Evolutionary conservation across 202 grass and related monocot species (phyloP).

Genomic region (Carex arenaria): DNA sequence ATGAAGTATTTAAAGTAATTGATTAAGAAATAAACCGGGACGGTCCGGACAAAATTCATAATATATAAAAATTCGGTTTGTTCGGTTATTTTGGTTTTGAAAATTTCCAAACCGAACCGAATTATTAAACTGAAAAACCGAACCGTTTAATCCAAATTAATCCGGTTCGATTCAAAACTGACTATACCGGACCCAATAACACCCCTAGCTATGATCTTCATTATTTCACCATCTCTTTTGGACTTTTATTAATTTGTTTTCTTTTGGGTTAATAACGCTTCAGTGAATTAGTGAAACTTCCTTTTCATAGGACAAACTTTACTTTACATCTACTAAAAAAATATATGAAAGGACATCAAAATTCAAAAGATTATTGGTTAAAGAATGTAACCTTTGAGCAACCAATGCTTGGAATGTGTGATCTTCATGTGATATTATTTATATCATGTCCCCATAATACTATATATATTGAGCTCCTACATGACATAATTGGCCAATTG

Average conservation of each 20-base stretch:
- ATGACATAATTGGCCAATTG: background rate
- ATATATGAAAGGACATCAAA: background rate
- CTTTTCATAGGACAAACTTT: conserved; percentile 7
- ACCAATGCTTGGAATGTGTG: background rate
- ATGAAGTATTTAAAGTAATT: too few species aligned
- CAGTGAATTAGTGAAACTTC: background rate
- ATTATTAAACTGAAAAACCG: too few species aligned
- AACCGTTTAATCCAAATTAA: too few species aligned
- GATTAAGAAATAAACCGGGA: too few species aligned
- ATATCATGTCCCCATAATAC: background rate
- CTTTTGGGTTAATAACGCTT: background rate
- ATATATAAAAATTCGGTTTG: too few species aligned
- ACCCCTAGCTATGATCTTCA: background rate
- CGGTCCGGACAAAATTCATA: too few species aligned
- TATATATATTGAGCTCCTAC: background rate
- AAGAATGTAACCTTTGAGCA: background rate
- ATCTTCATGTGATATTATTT: background rate
- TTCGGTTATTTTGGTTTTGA: too few species aligned
- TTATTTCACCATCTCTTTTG: background rate
- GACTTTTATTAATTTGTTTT: background rate
- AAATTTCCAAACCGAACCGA: too few species aligned
- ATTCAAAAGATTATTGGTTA: background rate
- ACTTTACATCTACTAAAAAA: background rate
- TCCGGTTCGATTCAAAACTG: too few species aligned
- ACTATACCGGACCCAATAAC: too few species aligned